Conservation (phyloP, 352 stramenopile species). For the Phytopythium montanum region DNA sequence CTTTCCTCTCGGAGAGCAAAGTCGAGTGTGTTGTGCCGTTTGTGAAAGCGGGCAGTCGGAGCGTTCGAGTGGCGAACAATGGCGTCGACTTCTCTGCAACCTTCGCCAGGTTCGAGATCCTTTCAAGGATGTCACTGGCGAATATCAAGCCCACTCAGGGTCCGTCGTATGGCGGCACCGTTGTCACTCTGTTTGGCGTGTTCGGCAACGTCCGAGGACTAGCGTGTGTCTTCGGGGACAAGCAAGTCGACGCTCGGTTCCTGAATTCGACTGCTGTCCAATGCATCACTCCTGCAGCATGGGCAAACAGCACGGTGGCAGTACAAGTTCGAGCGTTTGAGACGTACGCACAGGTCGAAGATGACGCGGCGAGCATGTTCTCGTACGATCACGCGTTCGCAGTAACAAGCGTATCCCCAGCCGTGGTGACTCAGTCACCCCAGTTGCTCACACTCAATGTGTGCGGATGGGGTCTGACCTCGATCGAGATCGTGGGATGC, state of each 20-base stretch:
- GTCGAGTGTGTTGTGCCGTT: conserved; percentile 60
- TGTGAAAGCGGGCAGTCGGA: conserved; percentile 30
- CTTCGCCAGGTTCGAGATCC: conserved; percentile 18
- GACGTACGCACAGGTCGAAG: conserved; percentile 21
- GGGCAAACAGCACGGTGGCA: conserved; percentile 9
- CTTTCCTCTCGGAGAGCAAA: conserved; percentile 38
- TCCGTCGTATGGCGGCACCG: conserved; percentile 30
- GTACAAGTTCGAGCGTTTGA: conserved; percentile 23
- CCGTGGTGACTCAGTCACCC: conserved; percentile 26
- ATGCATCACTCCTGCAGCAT: conserved; percentile 25
- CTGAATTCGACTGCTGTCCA: conserved; percentile 26
- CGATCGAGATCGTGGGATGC: conserved; percentile 18
- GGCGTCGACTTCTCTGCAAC: conserved; percentile 39
- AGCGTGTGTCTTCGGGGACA: conserved; percentile 40
- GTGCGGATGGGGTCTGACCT: conserved; percentile 21
- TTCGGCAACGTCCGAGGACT: conserved; percentile 27
- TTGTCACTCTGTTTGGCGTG: conserved; percentile 32
- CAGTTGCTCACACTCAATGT: conserved; percentile 20
- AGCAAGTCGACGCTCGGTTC: conserved; percentile 14
- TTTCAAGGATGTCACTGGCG: conserved; percentile 35
- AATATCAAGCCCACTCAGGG: conserved; percentile 25
- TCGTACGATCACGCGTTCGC: conserved; percentile 20
- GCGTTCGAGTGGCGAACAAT: conserved; percentile 54
- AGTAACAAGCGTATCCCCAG: conserved; percentile 24
- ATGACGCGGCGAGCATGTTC: conserved; percentile 13